These are phyloP conservation scores for Rhodotorula sp. DNA, from an alignment of 1,284 basidiomycete genomes.

Conservation along the genomic window DNA sequence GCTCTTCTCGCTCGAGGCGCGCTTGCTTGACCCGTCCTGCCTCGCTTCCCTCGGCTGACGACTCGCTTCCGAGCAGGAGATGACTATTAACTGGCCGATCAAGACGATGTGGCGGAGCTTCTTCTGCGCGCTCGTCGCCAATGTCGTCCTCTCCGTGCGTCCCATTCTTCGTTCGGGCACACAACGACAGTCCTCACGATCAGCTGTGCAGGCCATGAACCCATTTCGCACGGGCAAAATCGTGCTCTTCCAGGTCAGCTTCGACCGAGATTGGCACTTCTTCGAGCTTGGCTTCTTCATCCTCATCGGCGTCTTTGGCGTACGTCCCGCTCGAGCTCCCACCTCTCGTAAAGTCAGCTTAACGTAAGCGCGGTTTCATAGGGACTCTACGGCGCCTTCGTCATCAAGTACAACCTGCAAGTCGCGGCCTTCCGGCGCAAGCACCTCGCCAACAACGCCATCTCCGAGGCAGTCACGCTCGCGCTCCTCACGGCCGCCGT, in stretches of 20 bases:
- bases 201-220: constrained; percentile 76
- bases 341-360: neutral
- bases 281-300: constrained; percentile 91
- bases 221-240: constrained; percentile 97
- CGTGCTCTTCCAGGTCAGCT: constrained; percentile 96
- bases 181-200: fast-evolving
- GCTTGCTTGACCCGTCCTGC: neutral
- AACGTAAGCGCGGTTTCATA: constrained; percentile 48
- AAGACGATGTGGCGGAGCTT: constrained; percentile 99
- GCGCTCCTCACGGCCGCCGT: constrained; percentile 87
- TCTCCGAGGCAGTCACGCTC: constrained; percentile 84
- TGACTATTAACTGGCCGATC: constrained; percentile 95
- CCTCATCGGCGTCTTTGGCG: constrained; percentile 92
- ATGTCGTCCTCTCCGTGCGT: constrained; percentile 86
- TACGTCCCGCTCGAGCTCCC: constrained; percentile 53
- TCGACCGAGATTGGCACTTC: constrained; percentile 98
- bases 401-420: constrained; percentile 96
- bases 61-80: constrained; percentile 67
- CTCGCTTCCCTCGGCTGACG: neutral
- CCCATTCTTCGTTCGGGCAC: neutral
- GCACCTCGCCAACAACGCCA: constrained; percentile 77
- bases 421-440: constrained; percentile 91
- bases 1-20: constrained; percentile 70
- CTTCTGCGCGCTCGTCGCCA: constrained; percentile 94
- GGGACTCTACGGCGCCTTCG: constrained; percentile 95